Evolutionary conservation across 129 eudicot species (phyloP).

Genomic region (Chrysanthemum seticuspe): DNA sequence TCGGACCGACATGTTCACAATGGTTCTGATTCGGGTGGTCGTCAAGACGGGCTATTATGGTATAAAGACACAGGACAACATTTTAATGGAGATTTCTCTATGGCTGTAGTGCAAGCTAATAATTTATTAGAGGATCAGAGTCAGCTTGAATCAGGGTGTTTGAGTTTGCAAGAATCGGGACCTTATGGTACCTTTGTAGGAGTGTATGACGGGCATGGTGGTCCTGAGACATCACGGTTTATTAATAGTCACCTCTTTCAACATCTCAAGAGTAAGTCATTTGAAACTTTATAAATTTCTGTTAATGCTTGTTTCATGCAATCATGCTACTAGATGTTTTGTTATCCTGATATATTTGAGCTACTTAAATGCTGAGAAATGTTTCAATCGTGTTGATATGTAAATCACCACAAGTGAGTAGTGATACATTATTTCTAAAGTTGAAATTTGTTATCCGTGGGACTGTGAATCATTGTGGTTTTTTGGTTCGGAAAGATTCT

Average conservation of each 20-base stretch:
- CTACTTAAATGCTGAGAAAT: not conserved
- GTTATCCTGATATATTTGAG: not conserved
- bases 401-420: not conserved
- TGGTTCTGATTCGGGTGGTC: constrained; percentile 72
- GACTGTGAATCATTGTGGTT: too few relatives aligned
- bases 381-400: not conserved
- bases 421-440: not conserved
- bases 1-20: constrained; percentile 57
- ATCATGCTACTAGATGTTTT: not conserved
- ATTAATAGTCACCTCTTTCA: constrained; percentile 79
- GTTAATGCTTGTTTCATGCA: not conserved
- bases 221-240: constrained; percentile 87
- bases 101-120: constrained; percentile 99
- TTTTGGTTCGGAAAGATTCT: too few relatives aligned
- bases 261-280: constrained; percentile 87
- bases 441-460: not conserved
- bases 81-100: constrained; percentile 83
- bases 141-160: constrained; percentile 89
- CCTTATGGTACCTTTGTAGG: constrained; percentile 95
- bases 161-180: constrained; percentile 75
- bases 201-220: constrained; percentile 97
- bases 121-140: constrained; percentile 93
- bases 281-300: constrained; percentile 3
- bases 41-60: constrained; percentile 86
- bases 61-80: constrained; percentile 94